Evolutionary conservation across 2,329 filamentous ascomycete genomes (phyloP), one percentile per base, ranked within the genome.

Genomic region (Pyrenochaeta sp.): DNA sequence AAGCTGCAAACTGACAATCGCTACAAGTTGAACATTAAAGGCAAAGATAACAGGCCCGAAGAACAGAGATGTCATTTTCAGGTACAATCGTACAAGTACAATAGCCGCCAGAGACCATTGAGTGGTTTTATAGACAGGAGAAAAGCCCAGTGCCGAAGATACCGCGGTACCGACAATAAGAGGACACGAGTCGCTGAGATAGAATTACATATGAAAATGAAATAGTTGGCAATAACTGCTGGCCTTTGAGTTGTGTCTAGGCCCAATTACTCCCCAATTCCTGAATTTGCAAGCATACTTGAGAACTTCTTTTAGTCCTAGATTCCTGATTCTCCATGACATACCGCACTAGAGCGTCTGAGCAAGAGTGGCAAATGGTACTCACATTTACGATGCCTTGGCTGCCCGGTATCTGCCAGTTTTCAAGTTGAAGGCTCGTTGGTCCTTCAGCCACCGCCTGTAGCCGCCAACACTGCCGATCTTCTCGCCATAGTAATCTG

Each of bases 401-500:
- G 37, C 58, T 14, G 60, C 64, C 51, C 58, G 75, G 87, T 87
- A 68, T 79, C 85, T 63, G 81, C 86, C 75, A 87, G 88, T 86
- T 82, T 92, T 92, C 51, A 81, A 67, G 81, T 96, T 97, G 80
- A 97, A 99, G 9, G 93, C 94, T 58, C 94, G 85, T 82, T 98
- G 95, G 73, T 99, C 95, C 83, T 97, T 98, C 70, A 99, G 80
- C 95, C 95, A 99, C 75, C 92, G 89, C 69, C 95, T 83, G 77
- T 98, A 99, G 41, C 91, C 93, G 48, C 88, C 84, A 18, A 98
- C 92, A 68, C 92, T 97, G 45, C 90, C 91, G 68, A 99, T 97
- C 84, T 97, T 98, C 81, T 99, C 95, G 68, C 95, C 95, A 71
- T 99, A 99, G 79, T 97, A 99, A 75, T 99, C 95, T 37, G 94